Evolutionary conservation across 331 rosid genomes (phyloP).

Genomic region (Quercus lobata): DNA sequence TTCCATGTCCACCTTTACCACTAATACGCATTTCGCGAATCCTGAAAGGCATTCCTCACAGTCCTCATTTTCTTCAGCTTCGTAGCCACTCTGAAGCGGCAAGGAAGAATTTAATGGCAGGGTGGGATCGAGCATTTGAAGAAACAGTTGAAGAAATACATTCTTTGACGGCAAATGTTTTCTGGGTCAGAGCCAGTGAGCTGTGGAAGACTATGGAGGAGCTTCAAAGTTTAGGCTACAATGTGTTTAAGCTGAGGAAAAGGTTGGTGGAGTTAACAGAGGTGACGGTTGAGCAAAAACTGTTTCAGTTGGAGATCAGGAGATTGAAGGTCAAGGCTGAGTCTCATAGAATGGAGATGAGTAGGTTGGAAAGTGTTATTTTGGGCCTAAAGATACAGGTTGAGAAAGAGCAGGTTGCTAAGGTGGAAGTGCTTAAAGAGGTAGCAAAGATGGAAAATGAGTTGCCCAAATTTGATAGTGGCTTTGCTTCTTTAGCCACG

Average conservation of each 20-base stretch:
- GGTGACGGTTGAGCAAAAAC: neutral
- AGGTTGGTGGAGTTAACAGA: constrained; percentile 16
- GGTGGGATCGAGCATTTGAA: constrained; percentile 28
- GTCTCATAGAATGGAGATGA: constrained; percentile 11
- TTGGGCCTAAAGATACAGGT: neutral
- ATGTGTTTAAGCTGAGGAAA: constrained; percentile 18
- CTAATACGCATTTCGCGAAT: constrained; percentile 10
- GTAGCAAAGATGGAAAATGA: neutral
- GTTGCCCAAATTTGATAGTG: constrained; percentile 4
- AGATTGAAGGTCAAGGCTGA: constrained; percentile 10
- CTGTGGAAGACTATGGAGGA: constrained; percentile 24
- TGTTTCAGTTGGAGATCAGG: neutral
- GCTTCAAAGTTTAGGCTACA: constrained; percentile 24
- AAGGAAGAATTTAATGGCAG: constrained; percentile 7
- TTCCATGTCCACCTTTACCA: neutral
- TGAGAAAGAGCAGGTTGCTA: neutral
- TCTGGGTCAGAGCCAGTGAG: neutral
- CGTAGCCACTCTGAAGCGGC: constrained; percentile 1
- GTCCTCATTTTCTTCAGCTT: constrained; percentile 21
- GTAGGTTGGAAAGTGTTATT: constrained; percentile 13
- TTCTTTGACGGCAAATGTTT: neutral
- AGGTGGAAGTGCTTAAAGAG: neutral
- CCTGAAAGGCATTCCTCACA: constrained; percentile 21
- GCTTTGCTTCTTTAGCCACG: neutral
- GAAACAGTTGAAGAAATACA: constrained; percentile 7